A percentile compares a stretch with the other conserved stretches of the same genome.
Conservation (phyloP, 1,139 yeast species). For the Yamadazyma blattariae region DNA sequence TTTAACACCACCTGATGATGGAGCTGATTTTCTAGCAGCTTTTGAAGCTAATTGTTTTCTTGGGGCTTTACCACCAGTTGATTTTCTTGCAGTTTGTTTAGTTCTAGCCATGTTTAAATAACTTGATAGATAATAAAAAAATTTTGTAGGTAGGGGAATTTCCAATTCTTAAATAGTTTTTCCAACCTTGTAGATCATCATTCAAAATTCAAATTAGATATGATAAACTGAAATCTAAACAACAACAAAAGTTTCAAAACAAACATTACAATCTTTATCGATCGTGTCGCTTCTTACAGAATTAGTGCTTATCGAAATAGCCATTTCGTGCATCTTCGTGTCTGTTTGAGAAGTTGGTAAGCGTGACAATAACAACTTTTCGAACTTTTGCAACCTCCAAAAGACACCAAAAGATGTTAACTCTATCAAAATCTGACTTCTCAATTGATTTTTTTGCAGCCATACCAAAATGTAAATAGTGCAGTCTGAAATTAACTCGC, state of each 20-base stretch:
- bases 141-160: slow-evolving; percentile 3
- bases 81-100: slow-evolving; percentile 97
- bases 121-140: slow-evolving; percentile 1
- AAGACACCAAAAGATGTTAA: not conserved
- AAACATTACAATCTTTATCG: too few species aligned
- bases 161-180: slow-evolving; percentile 3
- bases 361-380: too few species aligned
- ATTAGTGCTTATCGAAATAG: too few species aligned
- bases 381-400: too few species aligned
- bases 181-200: not conserved
- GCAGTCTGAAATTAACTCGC: slow-evolving; percentile 1
- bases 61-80: slow-evolving; percentile 99
- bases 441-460: slow-evolving; percentile 3
- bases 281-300: too few species aligned
- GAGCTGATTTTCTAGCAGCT: slow-evolving; percentile 99
- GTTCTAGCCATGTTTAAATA: slow-evolving; percentile 82
- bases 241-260: too few species aligned
- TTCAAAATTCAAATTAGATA: too few species aligned
- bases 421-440: too few species aligned
- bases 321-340: too few species aligned
- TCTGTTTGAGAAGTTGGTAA: too few species aligned
- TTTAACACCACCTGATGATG: slow-evolving; percentile 98
- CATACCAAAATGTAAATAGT: too few species aligned
- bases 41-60: slow-evolving; percentile 98
- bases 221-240: too few species aligned